Conservation (phyloP, 495 filamentous ascomycete species). For the Viridothelium virens region DNA sequence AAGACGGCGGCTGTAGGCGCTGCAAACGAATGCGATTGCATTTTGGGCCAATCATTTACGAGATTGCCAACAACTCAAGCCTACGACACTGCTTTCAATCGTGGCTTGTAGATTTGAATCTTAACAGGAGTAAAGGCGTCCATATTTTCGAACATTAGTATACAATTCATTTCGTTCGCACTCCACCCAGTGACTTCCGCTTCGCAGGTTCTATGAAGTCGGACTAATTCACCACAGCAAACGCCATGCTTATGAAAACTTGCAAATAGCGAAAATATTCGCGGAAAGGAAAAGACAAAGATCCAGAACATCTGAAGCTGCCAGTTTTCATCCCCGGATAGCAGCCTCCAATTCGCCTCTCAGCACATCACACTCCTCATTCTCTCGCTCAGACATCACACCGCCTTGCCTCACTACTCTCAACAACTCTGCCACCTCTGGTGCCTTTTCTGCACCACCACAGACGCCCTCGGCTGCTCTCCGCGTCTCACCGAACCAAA, state of each 20-base stretch:
- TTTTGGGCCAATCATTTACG: no score
- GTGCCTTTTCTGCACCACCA: constrained; percentile 34
- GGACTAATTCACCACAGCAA: background rate
- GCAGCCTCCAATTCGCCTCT: background rate
- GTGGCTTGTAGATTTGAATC: no score
- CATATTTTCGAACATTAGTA: background rate
- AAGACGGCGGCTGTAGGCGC: no score
- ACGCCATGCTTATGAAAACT: background rate
- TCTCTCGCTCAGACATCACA: background rate
- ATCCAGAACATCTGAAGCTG: background rate
- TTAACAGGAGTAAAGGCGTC: background rate
- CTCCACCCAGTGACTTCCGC: background rate
- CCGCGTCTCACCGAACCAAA: constrained; percentile 58
- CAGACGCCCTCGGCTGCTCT: constrained; percentile 40
- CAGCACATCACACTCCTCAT: constrained; percentile 2
- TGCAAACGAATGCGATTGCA: no score
- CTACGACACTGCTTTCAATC: no score
- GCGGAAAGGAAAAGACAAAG: background rate
- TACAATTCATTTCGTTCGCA: background rate
- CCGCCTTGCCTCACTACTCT: constrained; percentile 15
- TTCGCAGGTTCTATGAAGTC: background rate
- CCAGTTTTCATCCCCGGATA: background rate
- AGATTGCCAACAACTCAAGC: no score
- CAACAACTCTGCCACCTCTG: constrained; percentile 27
- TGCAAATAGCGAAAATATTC: background rate